A percentile compares a stretch with the other conserved stretches of the same genome.
Conservation (phyloP, 305 asterid species). For the Fraxinus sp. region DNA sequence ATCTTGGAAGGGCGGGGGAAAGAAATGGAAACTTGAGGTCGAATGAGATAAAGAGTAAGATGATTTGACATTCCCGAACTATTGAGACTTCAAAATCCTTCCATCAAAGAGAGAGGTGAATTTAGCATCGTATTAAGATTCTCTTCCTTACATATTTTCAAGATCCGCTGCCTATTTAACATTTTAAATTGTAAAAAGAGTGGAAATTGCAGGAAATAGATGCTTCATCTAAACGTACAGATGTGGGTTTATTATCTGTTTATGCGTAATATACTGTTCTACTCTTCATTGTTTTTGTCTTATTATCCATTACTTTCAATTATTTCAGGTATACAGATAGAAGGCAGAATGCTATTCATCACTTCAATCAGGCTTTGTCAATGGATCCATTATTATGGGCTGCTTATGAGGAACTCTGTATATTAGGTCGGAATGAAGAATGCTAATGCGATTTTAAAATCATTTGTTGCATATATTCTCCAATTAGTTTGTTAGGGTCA, state of each 20-base stretch:
- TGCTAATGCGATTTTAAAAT: background rate
- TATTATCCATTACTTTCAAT: slow-evolving; percentile 19
- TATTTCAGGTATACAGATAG: slow-evolving; percentile 89
- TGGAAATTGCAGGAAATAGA: background rate
- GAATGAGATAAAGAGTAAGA: background rate
- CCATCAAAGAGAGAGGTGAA: background rate
- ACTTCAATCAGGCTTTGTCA: slow-evolving; percentile 86
- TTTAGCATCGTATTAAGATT: background rate
- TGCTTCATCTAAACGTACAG: background rate
- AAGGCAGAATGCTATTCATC: slow-evolving; percentile 77
- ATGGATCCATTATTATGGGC: slow-evolving; percentile 93
- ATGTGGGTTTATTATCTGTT: background rate
- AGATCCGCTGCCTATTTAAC: background rate
- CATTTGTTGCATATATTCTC: background rate
- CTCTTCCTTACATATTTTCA: background rate
- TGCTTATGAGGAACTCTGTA: slow-evolving; percentile 95
- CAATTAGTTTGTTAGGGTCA: background rate
- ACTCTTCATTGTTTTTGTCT: slow-evolving; percentile 22
- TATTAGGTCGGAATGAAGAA: slow-evolving; percentile 58
- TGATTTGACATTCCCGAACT: background rate
- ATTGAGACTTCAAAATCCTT: background rate
- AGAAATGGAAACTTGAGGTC: background rate
- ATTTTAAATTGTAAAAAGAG: background rate
- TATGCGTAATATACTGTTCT: slow-evolving; percentile 9
- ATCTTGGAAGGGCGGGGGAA: background rate